Base-by-base conservation (phyloP, 2,329 filamentous ascomycete genomes). In the Cucurbitaria berberidis region DNA sequence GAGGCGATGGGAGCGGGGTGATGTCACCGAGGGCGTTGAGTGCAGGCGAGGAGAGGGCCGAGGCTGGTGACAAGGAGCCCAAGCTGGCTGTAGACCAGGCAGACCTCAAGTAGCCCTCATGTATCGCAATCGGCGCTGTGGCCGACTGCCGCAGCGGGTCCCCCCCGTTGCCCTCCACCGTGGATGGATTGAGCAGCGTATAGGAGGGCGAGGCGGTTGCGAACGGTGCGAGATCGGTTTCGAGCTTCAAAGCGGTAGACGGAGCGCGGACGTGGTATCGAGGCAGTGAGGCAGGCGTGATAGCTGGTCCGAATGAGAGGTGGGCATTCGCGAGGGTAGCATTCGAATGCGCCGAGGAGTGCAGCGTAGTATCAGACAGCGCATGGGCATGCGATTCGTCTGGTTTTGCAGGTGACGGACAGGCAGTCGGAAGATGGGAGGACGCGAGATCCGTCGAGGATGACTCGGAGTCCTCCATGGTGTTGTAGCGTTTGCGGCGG, bases 1-100 rank as follows among this genome's bases (percentile, higher is more conserved):
- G 67, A 24, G 80, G 80, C 11, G 80, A 81, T 5, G 80, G 80
- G n/a, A 82, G 71, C 32, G 80, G 80, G n/a, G 80, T 82, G 46
- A 82, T 74, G 61, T 82, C 80, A 39, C 75, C 63, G 67, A 82
- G 76, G 11, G 80, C 77, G 52, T 77, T 76, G 19, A 82, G 73
- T 22, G 76, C 77, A 21, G 80, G 80, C 51, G 79, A 81, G 22
- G 78, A 76, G 19, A 81, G 68, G 29, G 74, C 74, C 10, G 79
- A 79, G 38, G 70, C 75, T 10, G 77, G 77, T 34, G 78, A 81
- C 18, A 79, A 62, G 27, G 78, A 80, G 3, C 75, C 76, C 57
- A 80, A 74, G 63, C 78, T 80, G 39, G 68, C 71, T 15, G 73
- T 73, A 2, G 78, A 80, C 43, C 78, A 68, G 26, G 72, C 73